These are phyloP conservation scores for Penicillium odoratum DNA, from an alignment of 495 filamentous ascomycete genomes.

Conservation along the genomic window DNA sequence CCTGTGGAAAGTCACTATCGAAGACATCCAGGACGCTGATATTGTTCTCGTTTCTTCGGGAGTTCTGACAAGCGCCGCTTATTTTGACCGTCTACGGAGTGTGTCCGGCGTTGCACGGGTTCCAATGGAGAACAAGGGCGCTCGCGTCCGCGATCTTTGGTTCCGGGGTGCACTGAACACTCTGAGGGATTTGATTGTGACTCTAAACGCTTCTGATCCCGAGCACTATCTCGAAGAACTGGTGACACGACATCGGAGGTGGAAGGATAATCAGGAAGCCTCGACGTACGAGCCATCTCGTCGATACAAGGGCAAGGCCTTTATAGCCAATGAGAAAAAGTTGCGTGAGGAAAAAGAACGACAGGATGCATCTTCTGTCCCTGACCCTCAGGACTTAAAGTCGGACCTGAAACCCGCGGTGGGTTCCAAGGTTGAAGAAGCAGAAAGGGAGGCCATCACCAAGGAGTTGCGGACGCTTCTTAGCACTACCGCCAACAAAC, in stretches of 20 bases:
- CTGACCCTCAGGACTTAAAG: neutral
- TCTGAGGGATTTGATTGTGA: slow-evolving; percentile 43
- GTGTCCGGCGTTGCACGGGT: slow-evolving; percentile 50
- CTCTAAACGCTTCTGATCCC: slow-evolving; percentile 29
- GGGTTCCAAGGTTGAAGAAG: neutral
- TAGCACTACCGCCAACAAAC: slow-evolving; percentile 13
- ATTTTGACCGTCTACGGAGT: slow-evolving; percentile 51
- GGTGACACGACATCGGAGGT: slow-evolving; percentile 20
- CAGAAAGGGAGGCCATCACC: neutral
- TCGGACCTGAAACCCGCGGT: neutral
- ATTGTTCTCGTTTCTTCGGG: slow-evolving; percentile 57
- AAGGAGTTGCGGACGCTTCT: slow-evolving; percentile 22
- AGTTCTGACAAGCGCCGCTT: slow-evolving; percentile 45
- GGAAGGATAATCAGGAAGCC: slow-evolving; percentile 19
- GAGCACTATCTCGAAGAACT: slow-evolving; percentile 31
- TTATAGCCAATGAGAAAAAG: neutral
- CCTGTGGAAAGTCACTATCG: slow-evolving; percentile 37
- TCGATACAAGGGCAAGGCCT: slow-evolving; percentile 15
- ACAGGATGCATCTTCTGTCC: neutral
- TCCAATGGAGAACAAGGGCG: slow-evolving; percentile 23
- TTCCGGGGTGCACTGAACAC: slow-evolving; percentile 42
- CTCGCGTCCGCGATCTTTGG: slow-evolving; percentile 56
- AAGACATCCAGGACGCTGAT: slow-evolving; percentile 47
- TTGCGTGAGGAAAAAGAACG: neutral
- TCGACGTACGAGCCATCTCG: slow-evolving; percentile 34